Evolutionary conservation across 176 grass and related monocot species (phyloP).

Genomic region (Oropetium thomaeum): DNA sequence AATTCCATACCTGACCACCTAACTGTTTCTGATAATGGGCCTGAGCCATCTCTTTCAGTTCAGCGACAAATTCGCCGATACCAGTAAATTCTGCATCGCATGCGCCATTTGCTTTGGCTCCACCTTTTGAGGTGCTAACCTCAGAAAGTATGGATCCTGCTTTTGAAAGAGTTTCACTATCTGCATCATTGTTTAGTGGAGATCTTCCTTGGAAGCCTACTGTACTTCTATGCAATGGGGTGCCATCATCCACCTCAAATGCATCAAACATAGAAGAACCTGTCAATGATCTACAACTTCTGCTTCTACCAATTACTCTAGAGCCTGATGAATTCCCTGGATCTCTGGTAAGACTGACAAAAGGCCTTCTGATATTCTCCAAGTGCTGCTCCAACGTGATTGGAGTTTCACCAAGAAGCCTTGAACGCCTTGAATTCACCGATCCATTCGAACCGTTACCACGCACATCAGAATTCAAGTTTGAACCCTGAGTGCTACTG

Average conservation of each 20-base stretch:
- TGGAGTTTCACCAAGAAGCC: constrained; percentile 40
- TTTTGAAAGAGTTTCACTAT: constrained; percentile 55
- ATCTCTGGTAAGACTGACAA: constrained; percentile 43
- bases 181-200: constrained; percentile 44
- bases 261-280: constrained; percentile 55
- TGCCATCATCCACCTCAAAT: constrained; percentile 53
- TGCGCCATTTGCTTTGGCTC: constrained; percentile 42
- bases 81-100: constrained; percentile 56
- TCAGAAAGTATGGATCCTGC: constrained; percentile 66
- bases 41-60: constrained; percentile 91
- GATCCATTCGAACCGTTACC: neutral
- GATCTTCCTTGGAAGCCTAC: constrained; percentile 60
- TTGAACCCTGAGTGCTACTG: constrained; percentile 8
- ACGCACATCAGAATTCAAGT: neutral
- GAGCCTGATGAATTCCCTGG: constrained; percentile 39
- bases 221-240: constrained; percentile 69
- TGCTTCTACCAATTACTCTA: constrained; percentile 76
- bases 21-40: constrained; percentile 61
- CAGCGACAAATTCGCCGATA: constrained; percentile 79
- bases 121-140: constrained; percentile 33
- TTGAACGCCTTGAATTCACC: neutral
- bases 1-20: constrained; percentile 44
- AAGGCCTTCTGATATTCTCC: constrained; percentile 78
- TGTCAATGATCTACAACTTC: constrained; percentile 74
- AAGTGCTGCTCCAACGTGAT: constrained; percentile 93